Evolutionary conservation across 2,329 filamentous ascomycete genomes (phyloP).

Genomic region (Aspergillus niger): DNA sequence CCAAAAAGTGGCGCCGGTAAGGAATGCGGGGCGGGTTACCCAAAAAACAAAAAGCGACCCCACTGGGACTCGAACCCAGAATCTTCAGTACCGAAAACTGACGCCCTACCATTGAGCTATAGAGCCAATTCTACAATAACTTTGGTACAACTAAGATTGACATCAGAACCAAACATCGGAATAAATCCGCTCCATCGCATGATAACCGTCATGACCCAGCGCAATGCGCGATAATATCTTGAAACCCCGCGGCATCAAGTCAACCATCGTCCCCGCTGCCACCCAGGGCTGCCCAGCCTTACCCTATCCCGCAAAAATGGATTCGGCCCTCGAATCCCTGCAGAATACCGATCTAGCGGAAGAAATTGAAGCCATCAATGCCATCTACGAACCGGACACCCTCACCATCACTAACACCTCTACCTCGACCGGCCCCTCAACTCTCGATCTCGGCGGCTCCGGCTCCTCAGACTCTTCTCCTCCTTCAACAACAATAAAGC

Average conservation of each 20-base stretch:
- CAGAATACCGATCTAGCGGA: constrained; percentile 46
- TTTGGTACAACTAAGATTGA: background rate
- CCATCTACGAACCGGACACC: constrained; percentile 66
- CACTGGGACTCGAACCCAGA: constrained; percentile 13
- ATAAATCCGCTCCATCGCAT: background rate
- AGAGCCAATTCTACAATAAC: background rate
- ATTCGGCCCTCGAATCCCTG: constrained; percentile 27
- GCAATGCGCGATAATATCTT: background rate
- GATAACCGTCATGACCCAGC: too few species aligned
- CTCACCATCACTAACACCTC: constrained; percentile 47
- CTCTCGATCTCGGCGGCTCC: constrained; percentile 31
- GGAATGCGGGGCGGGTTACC: background rate
- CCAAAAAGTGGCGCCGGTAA: too few species aligned
- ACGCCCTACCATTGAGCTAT: constrained; percentile 13
- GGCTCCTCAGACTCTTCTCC: constrained; percentile 16
- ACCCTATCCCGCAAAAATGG: constrained; percentile 12
- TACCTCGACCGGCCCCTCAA: constrained; percentile 22
- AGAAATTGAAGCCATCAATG: constrained; percentile 52
- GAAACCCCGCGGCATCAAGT: background rate
- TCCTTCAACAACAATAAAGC: constrained; percentile 52
- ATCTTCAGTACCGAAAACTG: constrained; percentile 13
- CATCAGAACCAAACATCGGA: background rate
- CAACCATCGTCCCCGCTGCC: background rate
- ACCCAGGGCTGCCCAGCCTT: background rate
- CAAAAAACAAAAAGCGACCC: constrained; percentile 11